phyloP scores from a whole-genome alignment of 257 asterid genomes.

The Petrea volubilis region DNA sequence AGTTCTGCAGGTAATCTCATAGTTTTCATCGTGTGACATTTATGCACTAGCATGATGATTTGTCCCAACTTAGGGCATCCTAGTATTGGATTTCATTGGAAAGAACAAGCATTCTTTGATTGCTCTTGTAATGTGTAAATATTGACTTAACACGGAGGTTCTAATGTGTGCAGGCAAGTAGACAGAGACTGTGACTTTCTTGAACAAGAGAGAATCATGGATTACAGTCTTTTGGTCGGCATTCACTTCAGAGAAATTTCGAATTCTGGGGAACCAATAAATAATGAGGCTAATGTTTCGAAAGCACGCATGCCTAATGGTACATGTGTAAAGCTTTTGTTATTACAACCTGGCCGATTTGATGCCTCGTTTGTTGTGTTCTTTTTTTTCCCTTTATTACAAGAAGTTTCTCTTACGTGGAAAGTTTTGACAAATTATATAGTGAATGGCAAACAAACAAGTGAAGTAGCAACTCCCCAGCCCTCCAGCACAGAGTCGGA shows the following conservation, averaged over 20 bases:
- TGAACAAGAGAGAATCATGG: constrained; percentile 93
- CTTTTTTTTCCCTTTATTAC: not conserved
- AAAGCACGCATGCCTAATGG: constrained; percentile 33
- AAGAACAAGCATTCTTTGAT: no score
- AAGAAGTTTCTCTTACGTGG: not conserved
- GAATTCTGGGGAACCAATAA: constrained; percentile 56
- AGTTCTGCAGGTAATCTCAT: constrained; percentile 64
- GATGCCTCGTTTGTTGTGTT: not conserved
- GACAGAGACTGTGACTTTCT: constrained; percentile 91
- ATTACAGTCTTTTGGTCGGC: constrained; percentile 89
- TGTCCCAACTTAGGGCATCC: not conserved
- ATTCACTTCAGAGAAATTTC: constrained; percentile 78
- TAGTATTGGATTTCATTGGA: no score
- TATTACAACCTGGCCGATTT: not conserved
- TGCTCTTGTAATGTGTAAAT: not conserved
- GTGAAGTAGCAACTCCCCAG: constrained; percentile 39
- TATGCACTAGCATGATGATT: not conserved
- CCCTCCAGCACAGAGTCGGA: constrained; percentile 38
- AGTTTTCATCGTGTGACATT: not conserved
- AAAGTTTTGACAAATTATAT: constrained; percentile 6
- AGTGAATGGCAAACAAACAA: constrained; percentile 37
- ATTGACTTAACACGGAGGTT: not conserved
- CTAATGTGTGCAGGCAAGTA: constrained; percentile 82
- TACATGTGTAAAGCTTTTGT: constrained; percentile 18
- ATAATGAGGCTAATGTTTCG: constrained; percentile 28